phyloP scores from a whole-genome alignment of 2,329 filamentous ascomycete species.

The Cladophialophora exuberans region DNA sequence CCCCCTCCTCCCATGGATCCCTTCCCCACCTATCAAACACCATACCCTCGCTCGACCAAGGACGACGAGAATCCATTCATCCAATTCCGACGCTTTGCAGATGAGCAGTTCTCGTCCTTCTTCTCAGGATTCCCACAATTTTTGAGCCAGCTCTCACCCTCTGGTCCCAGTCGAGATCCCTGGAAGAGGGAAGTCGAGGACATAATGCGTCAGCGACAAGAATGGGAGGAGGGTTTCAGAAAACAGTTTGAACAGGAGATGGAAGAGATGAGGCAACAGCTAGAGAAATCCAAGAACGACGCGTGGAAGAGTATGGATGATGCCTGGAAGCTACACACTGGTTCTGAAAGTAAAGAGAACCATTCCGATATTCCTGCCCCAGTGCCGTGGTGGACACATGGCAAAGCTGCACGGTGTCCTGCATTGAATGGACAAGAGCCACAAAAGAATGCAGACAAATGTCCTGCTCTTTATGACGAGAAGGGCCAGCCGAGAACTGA shows the following conservation, averaged over 20 bases:
- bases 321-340: slow-evolving; percentile 13
- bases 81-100: slow-evolving; percentile 63
- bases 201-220: slow-evolving; percentile 24
- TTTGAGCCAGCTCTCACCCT: slow-evolving; percentile 17
- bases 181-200: slow-evolving; percentile 24
- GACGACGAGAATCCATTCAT: slow-evolving; percentile 60
- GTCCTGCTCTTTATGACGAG: slow-evolving; percentile 24
- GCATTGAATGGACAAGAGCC: slow-evolving; percentile 15
- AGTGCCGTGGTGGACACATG: slow-evolving; percentile 21
- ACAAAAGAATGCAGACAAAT: slow-evolving; percentile 18
- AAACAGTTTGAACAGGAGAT: slow-evolving; percentile 31
- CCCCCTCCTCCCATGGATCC: slow-evolving; percentile 34
- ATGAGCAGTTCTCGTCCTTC: slow-evolving; percentile 60
- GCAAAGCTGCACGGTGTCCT: slow-evolving; percentile 16
- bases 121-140: slow-evolving; percentile 52
- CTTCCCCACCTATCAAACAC: slow-evolving; percentile 34
- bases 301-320: slow-evolving; percentile 17
- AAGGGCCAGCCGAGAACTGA: slow-evolving; percentile 25
- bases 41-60: slow-evolving; percentile 32
- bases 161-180: slow-evolving; percentile 1
- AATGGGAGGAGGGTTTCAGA: slow-evolving; percentile 27
- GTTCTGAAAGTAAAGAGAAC: background rate
- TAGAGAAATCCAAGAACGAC: slow-evolving; percentile 21
- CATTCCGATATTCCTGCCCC: background rate
- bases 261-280: slow-evolving; percentile 28